Percentiles rank a stretch among this genome's conserved stretches.
These are phyloP conservation scores for Pythium dissotocum DNA, from an alignment of 352 stramenopile genomes.

Conservation along the genomic window DNA sequence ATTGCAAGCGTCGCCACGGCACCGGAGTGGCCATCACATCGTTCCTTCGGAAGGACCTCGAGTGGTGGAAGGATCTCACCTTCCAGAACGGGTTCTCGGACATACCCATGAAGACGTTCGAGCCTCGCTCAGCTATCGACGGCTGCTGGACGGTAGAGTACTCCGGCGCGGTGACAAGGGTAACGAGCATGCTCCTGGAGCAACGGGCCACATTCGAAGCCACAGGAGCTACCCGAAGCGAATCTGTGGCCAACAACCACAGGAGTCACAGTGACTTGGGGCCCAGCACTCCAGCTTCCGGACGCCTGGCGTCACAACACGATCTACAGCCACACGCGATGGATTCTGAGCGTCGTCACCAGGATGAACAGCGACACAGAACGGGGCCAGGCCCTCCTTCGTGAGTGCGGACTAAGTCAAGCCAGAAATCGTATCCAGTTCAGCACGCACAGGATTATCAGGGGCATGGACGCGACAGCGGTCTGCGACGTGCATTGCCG, in stretches of 20 bases:
- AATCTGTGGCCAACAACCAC: background rate
- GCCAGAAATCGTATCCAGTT: conserved; percentile 1
- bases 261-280: background rate
- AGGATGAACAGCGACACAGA: conserved; percentile 5
- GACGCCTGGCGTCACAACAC: background rate
- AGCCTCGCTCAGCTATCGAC: background rate
- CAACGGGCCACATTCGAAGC: background rate
- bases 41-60: conserved; percentile 12
- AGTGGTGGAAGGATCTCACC: conserved; percentile 5
- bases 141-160: conserved; percentile 2
- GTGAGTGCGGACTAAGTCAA: conserved; percentile 1
- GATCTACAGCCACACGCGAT: conserved; percentile 3
- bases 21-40: background rate
- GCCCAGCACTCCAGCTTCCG: background rate
- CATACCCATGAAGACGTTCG: conserved; percentile 7
- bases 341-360: background rate
- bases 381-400: conserved; percentile 1
- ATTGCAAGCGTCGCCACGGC: background rate
- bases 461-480: background rate
- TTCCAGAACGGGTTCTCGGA: conserved; percentile 7
- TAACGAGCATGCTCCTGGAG: conserved; percentile 6
- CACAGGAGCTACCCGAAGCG: background rate
- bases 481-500: background rate
- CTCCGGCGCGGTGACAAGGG: background rate
- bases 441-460: background rate